Percentiles rank a stretch among this genome's conserved stretches.
phyloP scores from a whole-genome alignment of 495 filamentous ascomycete species.

The Annulohypoxylon maeteangense region DNA sequence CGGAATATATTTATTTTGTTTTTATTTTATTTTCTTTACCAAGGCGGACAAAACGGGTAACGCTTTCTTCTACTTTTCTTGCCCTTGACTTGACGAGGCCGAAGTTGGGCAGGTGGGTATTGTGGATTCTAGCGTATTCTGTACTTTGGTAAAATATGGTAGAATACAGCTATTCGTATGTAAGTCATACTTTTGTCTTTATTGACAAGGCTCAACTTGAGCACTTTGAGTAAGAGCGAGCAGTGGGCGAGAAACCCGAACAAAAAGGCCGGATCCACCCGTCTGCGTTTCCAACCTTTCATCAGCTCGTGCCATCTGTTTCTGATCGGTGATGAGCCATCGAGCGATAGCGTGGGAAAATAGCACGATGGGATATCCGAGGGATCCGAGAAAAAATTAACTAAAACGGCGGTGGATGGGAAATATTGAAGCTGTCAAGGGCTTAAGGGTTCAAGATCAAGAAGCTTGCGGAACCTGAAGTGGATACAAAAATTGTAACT shows the following conservation, averaged over 20 bases:
- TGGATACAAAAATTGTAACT: conserved; percentile 13
- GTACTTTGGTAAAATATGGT: conserved; percentile 6
- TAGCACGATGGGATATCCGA: conserved; percentile 44
- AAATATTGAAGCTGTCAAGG: conserved; percentile 32
- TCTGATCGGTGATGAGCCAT: conserved; percentile 26
- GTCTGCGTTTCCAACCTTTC: conserved; percentile 12
- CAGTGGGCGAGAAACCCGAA: not conserved
- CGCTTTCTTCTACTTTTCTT: conserved; percentile 20
- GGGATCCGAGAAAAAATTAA: conserved; percentile 33
- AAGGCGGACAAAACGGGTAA: not conserved
- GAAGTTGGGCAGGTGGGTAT: conserved; percentile 18
- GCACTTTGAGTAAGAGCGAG: conserved; percentile 1
- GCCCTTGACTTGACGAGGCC: conserved; percentile 18
- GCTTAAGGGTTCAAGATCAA: conserved; percentile 9
- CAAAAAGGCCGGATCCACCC: conserved; percentile 32
- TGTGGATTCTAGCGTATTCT: not conserved
- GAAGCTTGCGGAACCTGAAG: conserved; percentile 18
- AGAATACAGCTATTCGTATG: not conserved
- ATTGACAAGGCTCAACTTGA: conserved; percentile 8
- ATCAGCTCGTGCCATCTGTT: conserved; percentile 39
- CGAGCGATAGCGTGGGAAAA: conserved; percentile 38
- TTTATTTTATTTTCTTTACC: not conserved
- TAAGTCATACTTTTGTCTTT: not conserved
- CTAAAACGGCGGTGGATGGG: conserved; percentile 34
- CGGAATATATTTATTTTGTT: conserved; percentile 32